Percentiles rank a stretch among this genome's conserved stretches.
Conservation (phyloP, 1,284 basidiomycete genomes). For the Fomitopsis betulina region DNA sequence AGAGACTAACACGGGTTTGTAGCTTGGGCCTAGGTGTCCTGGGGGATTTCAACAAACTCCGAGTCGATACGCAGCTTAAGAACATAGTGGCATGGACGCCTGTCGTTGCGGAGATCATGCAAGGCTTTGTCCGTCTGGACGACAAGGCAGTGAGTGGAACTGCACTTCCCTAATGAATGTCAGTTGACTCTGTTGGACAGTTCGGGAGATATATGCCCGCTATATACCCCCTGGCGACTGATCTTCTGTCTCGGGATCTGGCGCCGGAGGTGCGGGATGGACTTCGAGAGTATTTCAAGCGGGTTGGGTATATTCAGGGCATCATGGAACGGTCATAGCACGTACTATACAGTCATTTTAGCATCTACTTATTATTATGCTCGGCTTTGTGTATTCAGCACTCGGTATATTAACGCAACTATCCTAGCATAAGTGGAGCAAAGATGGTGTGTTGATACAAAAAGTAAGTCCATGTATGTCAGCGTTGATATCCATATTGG, state of each 20-base stretch:
- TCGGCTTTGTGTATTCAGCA: slow-evolving; percentile 25
- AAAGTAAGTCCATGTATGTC: background rate
- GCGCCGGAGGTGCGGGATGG: slow-evolving; percentile 77
- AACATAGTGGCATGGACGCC: slow-evolving; percentile 98
- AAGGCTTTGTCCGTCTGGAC: slow-evolving; percentile 87
- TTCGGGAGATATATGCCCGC: slow-evolving; percentile 81
- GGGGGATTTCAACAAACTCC: slow-evolving; percentile 87
- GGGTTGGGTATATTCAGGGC: slow-evolving; percentile 71
- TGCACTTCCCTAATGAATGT: background rate
- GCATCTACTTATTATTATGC: slow-evolving; percentile 23
- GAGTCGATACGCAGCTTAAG: slow-evolving; percentile 88
- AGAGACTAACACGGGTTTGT: background rate
- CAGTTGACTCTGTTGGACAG: slow-evolving; percentile 35
- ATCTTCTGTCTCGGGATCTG: slow-evolving; percentile 77
- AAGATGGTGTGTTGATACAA: slow-evolving; percentile 5
- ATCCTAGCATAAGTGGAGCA: slow-evolving; percentile 7
- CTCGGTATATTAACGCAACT: slow-evolving; percentile 23
- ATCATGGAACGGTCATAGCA: slow-evolving; percentile 54
- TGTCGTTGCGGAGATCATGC: slow-evolving; percentile 90
- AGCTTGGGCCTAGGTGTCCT: slow-evolving; percentile 91
- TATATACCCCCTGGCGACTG: slow-evolving; percentile 83
- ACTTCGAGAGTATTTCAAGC: slow-evolving; percentile 72
- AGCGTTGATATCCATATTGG: slow-evolving; percentile 31
- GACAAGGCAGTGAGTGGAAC: slow-evolving; percentile 71
- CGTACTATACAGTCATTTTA: slow-evolving; percentile 15